phyloP scores from a whole-genome alignment of 2,329 filamentous ascomycete species.

The Colletotrichum gigasporum region DNA sequence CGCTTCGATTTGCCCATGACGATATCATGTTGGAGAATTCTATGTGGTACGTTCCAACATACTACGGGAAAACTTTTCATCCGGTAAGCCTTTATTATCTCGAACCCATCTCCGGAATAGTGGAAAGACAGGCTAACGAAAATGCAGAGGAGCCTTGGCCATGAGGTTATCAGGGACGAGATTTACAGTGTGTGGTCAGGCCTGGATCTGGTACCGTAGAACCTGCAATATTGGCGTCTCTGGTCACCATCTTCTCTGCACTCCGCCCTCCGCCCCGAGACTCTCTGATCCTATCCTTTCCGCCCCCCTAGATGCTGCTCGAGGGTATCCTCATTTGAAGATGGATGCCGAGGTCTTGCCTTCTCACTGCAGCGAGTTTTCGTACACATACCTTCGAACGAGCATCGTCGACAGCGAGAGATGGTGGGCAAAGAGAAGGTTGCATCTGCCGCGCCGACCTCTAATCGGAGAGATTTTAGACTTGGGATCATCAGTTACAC shows the following conservation, averaged over 20 bases:
- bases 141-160: constrained; percentile 27
- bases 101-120: neutral
- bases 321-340: too few species aligned
- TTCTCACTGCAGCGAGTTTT: too few species aligned
- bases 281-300: too few species aligned
- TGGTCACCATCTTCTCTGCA: too few species aligned
- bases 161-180: constrained; percentile 32
- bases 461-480: constrained; percentile 1
- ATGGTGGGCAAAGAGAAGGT: neutral
- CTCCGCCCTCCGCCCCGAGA: too few species aligned
- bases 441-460: neutral
- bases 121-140: constrained; percentile 16
- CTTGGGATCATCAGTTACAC: constrained; percentile 7
- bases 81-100: constrained; percentile 41
- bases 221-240: neutral
- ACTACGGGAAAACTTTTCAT: constrained; percentile 57
- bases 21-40: constrained; percentile 41
- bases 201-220: neutral
- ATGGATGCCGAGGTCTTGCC: too few species aligned
- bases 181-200: constrained; percentile 28
- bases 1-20: constrained; percentile 40
- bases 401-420: too few species aligned
- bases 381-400: too few species aligned
- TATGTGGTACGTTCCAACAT: constrained; percentile 58
- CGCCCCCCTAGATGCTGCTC: too few species aligned